Conservation (phyloP, 2,329 filamentous ascomycete species). For the Clarireedia paspali region DNA sequence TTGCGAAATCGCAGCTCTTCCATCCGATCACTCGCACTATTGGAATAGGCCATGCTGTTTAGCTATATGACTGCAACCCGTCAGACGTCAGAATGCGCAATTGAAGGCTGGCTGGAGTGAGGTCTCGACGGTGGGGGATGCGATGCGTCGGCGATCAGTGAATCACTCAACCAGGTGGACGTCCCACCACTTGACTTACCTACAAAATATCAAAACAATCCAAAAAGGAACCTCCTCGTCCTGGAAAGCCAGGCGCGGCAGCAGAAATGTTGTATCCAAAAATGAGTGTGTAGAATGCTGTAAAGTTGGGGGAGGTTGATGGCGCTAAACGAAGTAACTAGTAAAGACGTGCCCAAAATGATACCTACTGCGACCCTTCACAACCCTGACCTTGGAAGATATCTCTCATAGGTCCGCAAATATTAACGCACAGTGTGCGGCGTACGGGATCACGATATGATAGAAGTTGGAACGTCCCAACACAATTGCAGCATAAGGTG, state of each 20-base stretch:
- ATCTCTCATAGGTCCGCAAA: not conserved
- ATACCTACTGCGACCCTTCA: no score
- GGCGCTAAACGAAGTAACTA: slow-evolving; percentile 9
- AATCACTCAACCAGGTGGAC: not conserved
- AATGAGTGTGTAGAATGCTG: slow-evolving; percentile 6
- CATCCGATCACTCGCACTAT: slow-evolving; percentile 57
- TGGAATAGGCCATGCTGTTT: slow-evolving; percentile 55
- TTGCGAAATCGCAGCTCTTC: slow-evolving; percentile 74
- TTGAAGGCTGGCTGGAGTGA: slow-evolving; percentile 11
- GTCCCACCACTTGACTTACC: slow-evolving; percentile 1
- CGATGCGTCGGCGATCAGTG: slow-evolving; percentile 4
- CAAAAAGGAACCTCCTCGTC: slow-evolving; percentile 10
- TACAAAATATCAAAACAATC: slow-evolving; percentile 10
- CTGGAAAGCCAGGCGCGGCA: slow-evolving; percentile 10
- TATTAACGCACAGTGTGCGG: no score
- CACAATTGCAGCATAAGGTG: not conserved
- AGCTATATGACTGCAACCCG: slow-evolving; percentile 20
- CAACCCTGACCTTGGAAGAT: slow-evolving; percentile 2
- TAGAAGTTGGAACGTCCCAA: not conserved
- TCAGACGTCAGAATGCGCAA: slow-evolving; percentile 16
- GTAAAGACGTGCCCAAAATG: slow-evolving; percentile 6
- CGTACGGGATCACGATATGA: not conserved
- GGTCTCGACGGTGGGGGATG: slow-evolving; percentile 18
- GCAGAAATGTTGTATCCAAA: slow-evolving; percentile 6
- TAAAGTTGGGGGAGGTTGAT: slow-evolving; percentile 6